A percentile compares a stretch with the other conserved stretches of the same genome.
Evolutionary conservation across 176 grass and related monocot species (phyloP).

Genomic region (Bromus sterilis): DNA sequence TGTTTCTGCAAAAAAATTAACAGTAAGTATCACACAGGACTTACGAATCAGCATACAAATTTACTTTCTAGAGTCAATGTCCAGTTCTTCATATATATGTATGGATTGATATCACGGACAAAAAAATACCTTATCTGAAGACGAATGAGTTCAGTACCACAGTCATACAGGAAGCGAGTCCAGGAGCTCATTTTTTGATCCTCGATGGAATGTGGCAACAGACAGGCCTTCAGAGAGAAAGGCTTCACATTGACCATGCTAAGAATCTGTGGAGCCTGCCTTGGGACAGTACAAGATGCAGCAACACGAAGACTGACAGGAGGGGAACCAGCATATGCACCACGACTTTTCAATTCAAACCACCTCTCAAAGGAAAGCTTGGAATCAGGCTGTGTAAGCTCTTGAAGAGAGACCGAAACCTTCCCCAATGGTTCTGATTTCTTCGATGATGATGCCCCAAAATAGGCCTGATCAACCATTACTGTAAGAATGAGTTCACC

Average conservation of each 20-base stretch:
- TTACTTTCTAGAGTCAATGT: background rate
- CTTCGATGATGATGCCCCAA: slow-evolving; percentile 13
- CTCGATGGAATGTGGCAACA: slow-evolving; percentile 38
- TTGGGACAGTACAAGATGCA: slow-evolving; percentile 53
- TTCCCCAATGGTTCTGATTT: slow-evolving; percentile 60
- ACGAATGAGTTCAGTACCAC: slow-evolving; percentile 52
- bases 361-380: slow-evolving; percentile 73
- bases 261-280: slow-evolving; percentile 29
- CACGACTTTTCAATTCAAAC: slow-evolving; percentile 63
- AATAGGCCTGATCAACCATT: slow-evolving; percentile 36
- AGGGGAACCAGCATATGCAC: slow-evolving; percentile 31
- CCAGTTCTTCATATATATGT: background rate
- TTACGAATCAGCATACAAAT: background rate
- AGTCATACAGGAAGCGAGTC: slow-evolving; percentile 56
- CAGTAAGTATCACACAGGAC: background rate
- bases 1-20: background rate
- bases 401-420: slow-evolving; percentile 62
- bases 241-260: slow-evolving; percentile 42
- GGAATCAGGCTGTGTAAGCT: slow-evolving; percentile 46
- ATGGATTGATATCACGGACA: background rate
- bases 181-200: slow-evolving; percentile 32
- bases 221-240: slow-evolving; percentile 45
- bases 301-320: slow-evolving; percentile 54
- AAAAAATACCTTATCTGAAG: slow-evolving; percentile 68
- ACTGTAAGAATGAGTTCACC: slow-evolving; percentile 59